A percentile compares a stretch with the other conserved stretches of the same genome.
Evolutionary conservation across 1,139 yeast genomes (phyloP).

Genomic region (Candida sanyaensis): DNA sequence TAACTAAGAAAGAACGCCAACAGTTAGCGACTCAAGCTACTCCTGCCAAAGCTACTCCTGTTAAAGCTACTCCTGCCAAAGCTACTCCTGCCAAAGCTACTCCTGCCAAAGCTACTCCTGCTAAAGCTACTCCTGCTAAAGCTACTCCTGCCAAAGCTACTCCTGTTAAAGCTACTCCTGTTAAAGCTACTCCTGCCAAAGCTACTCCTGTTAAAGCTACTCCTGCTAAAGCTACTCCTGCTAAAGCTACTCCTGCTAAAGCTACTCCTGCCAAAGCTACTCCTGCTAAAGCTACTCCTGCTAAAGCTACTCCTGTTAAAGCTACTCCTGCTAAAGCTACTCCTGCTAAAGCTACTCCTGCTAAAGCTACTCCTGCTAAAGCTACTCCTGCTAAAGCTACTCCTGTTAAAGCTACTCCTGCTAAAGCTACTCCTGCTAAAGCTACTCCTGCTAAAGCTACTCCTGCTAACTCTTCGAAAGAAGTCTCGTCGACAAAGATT

Average conservation of each 20-base stretch:
- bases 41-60: too few relatives aligned
- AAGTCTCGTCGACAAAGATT: not conserved
- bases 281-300: not conserved
- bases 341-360: not conserved
- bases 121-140: too few relatives aligned
- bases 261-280: not conserved
- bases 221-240: not conserved
- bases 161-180: too few relatives aligned
- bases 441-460: not conserved
- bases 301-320: not conserved
- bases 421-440: too few relatives aligned
- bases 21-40: too few relatives aligned
- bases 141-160: too few relatives aligned
- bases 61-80: too few relatives aligned
- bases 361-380: not conserved
- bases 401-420: not conserved
- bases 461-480: not conserved
- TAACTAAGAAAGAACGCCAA: not conserved
- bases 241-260: not conserved
- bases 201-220: not conserved
- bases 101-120: too few relatives aligned
- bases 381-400: not conserved
- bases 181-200: not conserved
- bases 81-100: too few relatives aligned
- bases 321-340: not conserved